Conservation (phyloP, 768 basidiomycete species). For the Lentinula aciculospora region DNA sequence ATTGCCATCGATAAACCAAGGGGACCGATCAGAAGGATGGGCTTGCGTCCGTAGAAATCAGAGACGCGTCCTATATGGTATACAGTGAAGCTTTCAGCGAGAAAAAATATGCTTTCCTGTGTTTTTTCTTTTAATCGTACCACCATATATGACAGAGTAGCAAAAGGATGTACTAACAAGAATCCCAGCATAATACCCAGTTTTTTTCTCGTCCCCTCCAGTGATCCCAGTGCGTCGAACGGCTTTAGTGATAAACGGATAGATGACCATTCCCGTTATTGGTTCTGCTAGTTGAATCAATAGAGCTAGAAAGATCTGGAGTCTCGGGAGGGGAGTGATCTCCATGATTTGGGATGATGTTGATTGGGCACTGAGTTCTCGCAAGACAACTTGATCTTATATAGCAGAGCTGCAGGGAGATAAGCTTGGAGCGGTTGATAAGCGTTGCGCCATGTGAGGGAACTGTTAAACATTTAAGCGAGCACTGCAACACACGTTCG, state of each 20-base stretch:
- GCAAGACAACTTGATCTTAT: no score
- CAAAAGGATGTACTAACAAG: conserved; percentile 8
- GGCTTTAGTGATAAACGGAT: conserved; percentile 15
- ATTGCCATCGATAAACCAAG: conserved; percentile 21
- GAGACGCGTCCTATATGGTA: conserved; percentile 23
- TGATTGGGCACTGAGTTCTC: no score
- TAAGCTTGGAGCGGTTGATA: no score
- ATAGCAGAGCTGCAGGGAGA: no score
- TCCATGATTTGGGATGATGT: not conserved
- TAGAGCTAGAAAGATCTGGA: conserved; percentile 30
- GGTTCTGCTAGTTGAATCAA: conserved; percentile 29
- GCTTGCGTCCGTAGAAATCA: conserved; percentile 23
- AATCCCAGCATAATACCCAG: conserved; percentile 18
- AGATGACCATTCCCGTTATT: conserved; percentile 21
- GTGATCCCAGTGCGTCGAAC: conserved; percentile 14
- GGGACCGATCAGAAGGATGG: conserved; percentile 23
- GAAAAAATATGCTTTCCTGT: conserved; percentile 24
- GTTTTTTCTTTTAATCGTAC: not conserved
- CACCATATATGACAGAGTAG: not conserved
- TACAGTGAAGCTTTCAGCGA: conserved; percentile 21
- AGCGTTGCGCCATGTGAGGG: no score
- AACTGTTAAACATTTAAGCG: no score
- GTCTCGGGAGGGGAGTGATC: conserved; percentile 28
- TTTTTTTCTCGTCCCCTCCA: conserved; percentile 11
- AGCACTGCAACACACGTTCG: no score